phyloP scores from a whole-genome alignment of 176 grass and related monocot genomes.

The Rhynchospora breviuscula region DNA sequence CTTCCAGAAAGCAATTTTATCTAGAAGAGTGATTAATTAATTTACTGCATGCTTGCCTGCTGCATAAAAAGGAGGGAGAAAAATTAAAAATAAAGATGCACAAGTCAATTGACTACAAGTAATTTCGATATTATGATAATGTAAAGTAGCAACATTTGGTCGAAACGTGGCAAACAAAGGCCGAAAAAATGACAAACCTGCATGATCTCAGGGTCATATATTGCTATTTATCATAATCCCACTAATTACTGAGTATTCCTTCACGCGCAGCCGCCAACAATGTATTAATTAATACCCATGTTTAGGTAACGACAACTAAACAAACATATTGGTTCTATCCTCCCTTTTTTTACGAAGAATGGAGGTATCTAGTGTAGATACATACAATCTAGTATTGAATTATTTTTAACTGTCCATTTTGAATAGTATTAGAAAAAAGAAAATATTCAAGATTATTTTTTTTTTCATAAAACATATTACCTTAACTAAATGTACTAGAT shows the following conservation, averaged over 20 bases:
- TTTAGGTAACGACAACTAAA: slow-evolving; percentile 13
- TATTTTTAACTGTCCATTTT: too few species aligned
- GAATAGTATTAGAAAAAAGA: too few species aligned
- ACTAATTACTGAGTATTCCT: neutral
- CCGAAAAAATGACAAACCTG: neutral
- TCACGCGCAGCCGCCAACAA: neutral
- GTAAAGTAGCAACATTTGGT: neutral
- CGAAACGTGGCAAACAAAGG: slow-evolving; percentile 15
- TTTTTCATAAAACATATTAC: too few species aligned
- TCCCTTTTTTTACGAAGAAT: neutral
- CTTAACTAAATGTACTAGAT: too few species aligned
- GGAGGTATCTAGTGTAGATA: neutral
- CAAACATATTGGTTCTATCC: neutral
- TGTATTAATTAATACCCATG: slow-evolving; percentile 14
- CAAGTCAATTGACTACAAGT: neutral
- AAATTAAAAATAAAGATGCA: neutral
- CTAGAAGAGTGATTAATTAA: neutral
- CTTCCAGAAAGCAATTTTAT: neutral
- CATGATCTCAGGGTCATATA: neutral
- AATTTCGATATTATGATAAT: slow-evolving; percentile 2
- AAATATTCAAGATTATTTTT: too few species aligned
- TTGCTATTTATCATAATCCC: slow-evolving; percentile 9
- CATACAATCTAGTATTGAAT: too few species aligned
- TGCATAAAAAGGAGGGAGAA: neutral
- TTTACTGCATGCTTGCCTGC: neutral